phyloP scores from a whole-genome alignment of 768 basidiomycete genomes.

The Podaxis sp. region DNA sequence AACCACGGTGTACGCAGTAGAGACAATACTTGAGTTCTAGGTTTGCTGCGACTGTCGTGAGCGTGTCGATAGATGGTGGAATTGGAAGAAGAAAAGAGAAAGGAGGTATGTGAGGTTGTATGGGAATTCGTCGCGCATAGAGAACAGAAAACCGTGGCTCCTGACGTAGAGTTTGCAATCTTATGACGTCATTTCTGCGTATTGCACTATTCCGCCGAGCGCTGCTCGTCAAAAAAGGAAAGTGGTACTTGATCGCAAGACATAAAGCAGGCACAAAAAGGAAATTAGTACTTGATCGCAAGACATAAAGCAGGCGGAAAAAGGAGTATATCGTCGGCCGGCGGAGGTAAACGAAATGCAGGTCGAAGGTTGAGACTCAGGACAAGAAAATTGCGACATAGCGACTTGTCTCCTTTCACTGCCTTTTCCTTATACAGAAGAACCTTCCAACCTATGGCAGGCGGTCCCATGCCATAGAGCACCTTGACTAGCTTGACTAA shows the following conservation, averaged over 20 bases:
- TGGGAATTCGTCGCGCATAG: constrained; percentile 3
- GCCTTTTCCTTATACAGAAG: too few relatives aligned
- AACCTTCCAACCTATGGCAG: too few relatives aligned
- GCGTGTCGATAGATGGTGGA: neutral
- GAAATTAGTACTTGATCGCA: neutral
- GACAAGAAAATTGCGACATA: too few relatives aligned
- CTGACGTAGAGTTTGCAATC: constrained; percentile 4
- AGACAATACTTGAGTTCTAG: neutral
- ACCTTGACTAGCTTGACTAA: too few relatives aligned
- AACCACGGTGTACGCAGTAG: neutral
- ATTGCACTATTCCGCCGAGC: neutral
- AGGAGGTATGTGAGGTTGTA: neutral
- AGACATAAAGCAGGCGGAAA: neutral
- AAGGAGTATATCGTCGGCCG: neutral
- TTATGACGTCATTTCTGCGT: constrained; percentile 8
- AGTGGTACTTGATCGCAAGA: neutral
- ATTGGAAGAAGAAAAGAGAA: neutral
- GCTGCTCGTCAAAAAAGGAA: neutral
- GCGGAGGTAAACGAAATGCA: neutral
- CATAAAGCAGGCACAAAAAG: neutral
- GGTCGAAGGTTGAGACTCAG: too few relatives aligned
- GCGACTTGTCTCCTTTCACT: too few relatives aligned
- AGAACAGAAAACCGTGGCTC: neutral
- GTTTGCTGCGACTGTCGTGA: neutral
- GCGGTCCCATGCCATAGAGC: too few relatives aligned